Conservation (phyloP, 2,329 filamentous ascomycete genomes). For the Colletotrichum sp. region DNA sequence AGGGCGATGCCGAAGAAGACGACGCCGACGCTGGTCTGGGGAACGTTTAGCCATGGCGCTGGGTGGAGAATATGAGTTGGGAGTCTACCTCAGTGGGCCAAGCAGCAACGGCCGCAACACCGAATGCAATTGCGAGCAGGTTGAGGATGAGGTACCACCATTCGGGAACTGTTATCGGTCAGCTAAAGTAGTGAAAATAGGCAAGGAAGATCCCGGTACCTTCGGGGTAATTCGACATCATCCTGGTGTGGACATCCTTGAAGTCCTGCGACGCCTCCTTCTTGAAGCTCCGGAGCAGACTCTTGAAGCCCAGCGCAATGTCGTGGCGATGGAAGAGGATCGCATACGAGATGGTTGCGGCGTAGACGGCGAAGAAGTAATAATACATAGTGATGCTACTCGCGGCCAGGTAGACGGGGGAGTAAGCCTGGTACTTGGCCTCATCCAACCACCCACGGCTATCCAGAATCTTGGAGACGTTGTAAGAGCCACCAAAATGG, state of each 20-base stretch:
- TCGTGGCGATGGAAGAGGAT: slow-evolving; percentile 43
- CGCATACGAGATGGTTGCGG: slow-evolving; percentile 43
- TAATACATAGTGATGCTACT: slow-evolving; percentile 38
- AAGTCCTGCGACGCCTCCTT: slow-evolving; percentile 25
- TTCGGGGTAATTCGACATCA: slow-evolving; percentile 52
- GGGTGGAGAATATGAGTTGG: no score
- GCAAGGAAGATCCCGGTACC: not conserved
- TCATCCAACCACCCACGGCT: slow-evolving; percentile 37
- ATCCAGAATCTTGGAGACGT: slow-evolving; percentile 38
- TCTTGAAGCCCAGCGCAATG: slow-evolving; percentile 39
- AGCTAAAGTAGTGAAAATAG: not conserved
- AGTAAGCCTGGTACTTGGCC: slow-evolving; percentile 43
- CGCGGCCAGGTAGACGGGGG: slow-evolving; percentile 45
- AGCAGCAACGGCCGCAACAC: slow-evolving; percentile 36
- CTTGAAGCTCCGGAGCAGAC: slow-evolving; percentile 33
- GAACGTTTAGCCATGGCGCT: not conserved
- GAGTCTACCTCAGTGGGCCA: slow-evolving; percentile 38
- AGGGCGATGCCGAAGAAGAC: slow-evolving; percentile 47
- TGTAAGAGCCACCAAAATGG: slow-evolving; percentile 41
- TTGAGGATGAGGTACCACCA: slow-evolving; percentile 49
- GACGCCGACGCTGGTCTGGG: slow-evolving; percentile 43
- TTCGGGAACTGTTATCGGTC: slow-evolving; percentile 38
- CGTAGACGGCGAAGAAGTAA: slow-evolving; percentile 46
- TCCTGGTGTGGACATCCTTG: slow-evolving; percentile 47
- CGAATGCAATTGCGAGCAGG: slow-evolving; percentile 34